Evolutionary conservation across 108 stramenopile species (phyloP).

Genomic region (Nitzschia sp.): DNA sequence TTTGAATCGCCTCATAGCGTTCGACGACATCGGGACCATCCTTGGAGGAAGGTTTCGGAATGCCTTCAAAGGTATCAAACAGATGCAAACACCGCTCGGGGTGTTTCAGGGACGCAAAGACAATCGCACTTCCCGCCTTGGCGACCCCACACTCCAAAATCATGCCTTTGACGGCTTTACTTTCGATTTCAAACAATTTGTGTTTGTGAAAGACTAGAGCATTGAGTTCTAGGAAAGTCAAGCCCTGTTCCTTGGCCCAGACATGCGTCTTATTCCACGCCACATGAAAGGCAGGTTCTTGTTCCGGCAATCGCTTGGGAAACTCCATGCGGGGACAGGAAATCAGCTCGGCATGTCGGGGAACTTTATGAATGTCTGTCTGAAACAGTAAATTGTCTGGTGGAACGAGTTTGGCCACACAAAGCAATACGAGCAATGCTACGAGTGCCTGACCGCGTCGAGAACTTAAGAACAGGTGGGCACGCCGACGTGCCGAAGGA

Average conservation of each 20-base stretch:
- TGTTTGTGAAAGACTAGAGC: background rate
- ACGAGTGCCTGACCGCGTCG: too few species aligned
- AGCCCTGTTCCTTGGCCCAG: background rate
- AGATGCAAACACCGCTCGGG: background rate
- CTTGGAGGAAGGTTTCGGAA: conserved; percentile 4
- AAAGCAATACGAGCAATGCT: too few species aligned
- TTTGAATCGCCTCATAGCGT: background rate
- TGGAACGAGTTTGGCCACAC: too few species aligned
- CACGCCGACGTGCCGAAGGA: too few species aligned
- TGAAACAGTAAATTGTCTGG: too few species aligned
- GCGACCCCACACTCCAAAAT: conserved; percentile 4
- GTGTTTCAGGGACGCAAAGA: background rate
- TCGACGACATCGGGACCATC: background rate
- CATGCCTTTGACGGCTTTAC: background rate
- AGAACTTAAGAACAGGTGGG: too few species aligned
- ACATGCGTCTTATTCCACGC: background rate
- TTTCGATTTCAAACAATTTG: background rate
- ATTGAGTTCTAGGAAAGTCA: background rate
- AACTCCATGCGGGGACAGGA: background rate
- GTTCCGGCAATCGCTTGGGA: background rate
- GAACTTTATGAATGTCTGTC: too few species aligned
- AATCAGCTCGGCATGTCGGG: too few species aligned
- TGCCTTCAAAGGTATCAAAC: conserved; percentile 10
- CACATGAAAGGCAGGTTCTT: background rate
- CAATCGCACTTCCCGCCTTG: conserved; percentile 7